Percentiles rank a stretch among this genome's conserved stretches.
phyloP scores from a whole-genome alignment of 176 grass and related monocot species.

The Tillandsia fasciculata region DNA sequence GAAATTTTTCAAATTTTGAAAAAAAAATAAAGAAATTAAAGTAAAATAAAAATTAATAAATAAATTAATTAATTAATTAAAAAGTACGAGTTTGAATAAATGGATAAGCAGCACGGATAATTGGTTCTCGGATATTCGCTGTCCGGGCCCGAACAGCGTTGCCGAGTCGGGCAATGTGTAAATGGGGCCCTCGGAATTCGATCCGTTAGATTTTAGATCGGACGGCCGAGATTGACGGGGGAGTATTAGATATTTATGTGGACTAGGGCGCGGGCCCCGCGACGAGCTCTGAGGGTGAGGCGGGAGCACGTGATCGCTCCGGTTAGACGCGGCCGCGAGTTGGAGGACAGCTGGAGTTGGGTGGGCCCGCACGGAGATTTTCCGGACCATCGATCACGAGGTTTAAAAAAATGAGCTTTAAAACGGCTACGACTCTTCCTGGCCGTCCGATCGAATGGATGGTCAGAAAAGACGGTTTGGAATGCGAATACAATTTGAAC shows the following conservation, averaged over 20 bases:
- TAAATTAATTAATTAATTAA: background rate
- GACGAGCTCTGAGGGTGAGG: background rate
- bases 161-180: background rate
- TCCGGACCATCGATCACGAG: background rate
- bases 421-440: background rate
- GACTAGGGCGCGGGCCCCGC: too few species aligned
- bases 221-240: background rate
- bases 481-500: background rate
- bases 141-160: too few species aligned
- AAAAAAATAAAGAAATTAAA: background rate
- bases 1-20: background rate
- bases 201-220: background rate
- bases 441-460: background rate
- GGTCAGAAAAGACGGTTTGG: background rate
- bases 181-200: background rate
- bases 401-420: background rate
- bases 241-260: background rate
- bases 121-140: too few species aligned
- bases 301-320: constrained; percentile 3
- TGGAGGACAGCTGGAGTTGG: background rate
- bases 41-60: background rate
- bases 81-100: background rate
- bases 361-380: background rate
- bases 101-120: too few species aligned
- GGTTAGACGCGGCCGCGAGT: background rate